Evolutionary conservation across 371 early-diverging fungal genomes (phyloP), one percentile per base, ranked within the genome.

Genomic region (Mortierella sp.): DNA sequence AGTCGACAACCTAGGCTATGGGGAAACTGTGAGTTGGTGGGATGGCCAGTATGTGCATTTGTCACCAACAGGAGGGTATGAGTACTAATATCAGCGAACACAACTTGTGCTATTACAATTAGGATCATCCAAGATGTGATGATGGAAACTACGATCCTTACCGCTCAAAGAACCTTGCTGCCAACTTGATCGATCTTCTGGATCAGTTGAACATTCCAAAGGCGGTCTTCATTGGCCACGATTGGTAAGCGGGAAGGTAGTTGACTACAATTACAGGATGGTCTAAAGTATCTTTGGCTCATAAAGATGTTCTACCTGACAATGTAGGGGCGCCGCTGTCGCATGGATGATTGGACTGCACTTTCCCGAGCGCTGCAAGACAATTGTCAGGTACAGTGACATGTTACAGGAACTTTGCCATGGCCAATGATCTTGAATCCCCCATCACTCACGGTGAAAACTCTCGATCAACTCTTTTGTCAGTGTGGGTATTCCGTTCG

Each of bases 1-100:
- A 7, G 89, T 91, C 17, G 85, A 86, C 54, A 60, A 88, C 27
- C 82, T 88, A 25, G 93, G 93, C 29, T 90, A 83, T 59, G 92
- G 91, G 31, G 82, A 85, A 59, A 84, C 88, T 14, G 87, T 85
- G 68, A 78, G 27, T 39, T 39, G 7, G 10, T n/a, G n/a, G n/a
- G n/a, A n/a, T n/a, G n/a, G n/a, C n/a, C n/a, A n/a, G n/a, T n/a
- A n/a, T n/a, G n/a, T n/a, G n/a, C n/a, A n/a, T n/a, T n/a, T n/a
- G n/a, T n/a, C n/a, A n/a, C n/a, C n/a, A n/a, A n/a, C n/a, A n/a
- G n/a, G n/a, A n/a, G n/a, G n/a, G n/a, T n/a, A n/a, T n/a, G n/a
- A n/a, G n/a, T n/a, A n/a, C n/a, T n/a, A n/a, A n/a, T n/a, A n/a
- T n/a, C n/a, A n/a, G n/a, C n/a, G n/a, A n/a, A n/a, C n/a, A n/a